Evolutionary conservation across 1,139 yeast species (phyloP).

Genomic region (Scheffersomyces quercinus): DNA sequence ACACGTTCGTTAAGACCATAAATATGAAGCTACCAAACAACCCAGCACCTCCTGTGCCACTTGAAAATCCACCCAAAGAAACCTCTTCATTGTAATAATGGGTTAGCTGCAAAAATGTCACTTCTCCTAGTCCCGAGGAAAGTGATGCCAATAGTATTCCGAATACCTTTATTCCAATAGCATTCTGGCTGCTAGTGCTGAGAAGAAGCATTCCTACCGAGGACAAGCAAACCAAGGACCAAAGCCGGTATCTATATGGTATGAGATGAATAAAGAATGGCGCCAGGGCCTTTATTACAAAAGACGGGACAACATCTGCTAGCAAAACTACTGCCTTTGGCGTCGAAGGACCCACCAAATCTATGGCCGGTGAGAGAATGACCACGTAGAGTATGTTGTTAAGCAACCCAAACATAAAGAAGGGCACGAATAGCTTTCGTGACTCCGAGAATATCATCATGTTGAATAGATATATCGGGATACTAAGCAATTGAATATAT

Average conservation of each 20-base stretch:
- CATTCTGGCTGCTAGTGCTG: slow-evolving; percentile 39
- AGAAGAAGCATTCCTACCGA: slow-evolving; percentile 75
- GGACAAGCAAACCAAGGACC: slow-evolving; percentile 58
- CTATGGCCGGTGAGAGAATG: slow-evolving; percentile 88
- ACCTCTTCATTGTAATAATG: slow-evolving; percentile 56
- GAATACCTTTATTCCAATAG: slow-evolving; percentile 41
- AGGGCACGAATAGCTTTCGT: slow-evolving; percentile 44
- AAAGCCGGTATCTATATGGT: slow-evolving; percentile 59
- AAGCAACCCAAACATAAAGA: slow-evolving; percentile 82
- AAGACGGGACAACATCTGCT: slow-evolving; percentile 86
- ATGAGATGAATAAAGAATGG: slow-evolving; percentile 77
- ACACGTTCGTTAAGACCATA: slow-evolving; percentile 40
- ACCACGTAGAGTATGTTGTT: slow-evolving; percentile 91
- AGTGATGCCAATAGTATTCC: slow-evolving; percentile 84
- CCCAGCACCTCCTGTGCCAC: slow-evolving; percentile 97
- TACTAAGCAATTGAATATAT: not conserved
- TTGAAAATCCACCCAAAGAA: slow-evolving; percentile 82
- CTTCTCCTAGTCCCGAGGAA: slow-evolving; percentile 89
- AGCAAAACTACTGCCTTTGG: slow-evolving; percentile 86
- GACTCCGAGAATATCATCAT: slow-evolving; percentile 4
- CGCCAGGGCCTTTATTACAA: slow-evolving; percentile 65
- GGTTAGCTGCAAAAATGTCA: slow-evolving; percentile 82
- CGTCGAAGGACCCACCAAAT: slow-evolving; percentile 76
- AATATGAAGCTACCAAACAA: slow-evolving; percentile 66
- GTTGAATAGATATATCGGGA: slow-evolving; percentile 1